Percentiles rank a stretch among this genome's conserved stretches.
Evolutionary conservation across 208 protist genomes (phyloP).

Genomic region (Balamuthia mandrillaris): DNA sequence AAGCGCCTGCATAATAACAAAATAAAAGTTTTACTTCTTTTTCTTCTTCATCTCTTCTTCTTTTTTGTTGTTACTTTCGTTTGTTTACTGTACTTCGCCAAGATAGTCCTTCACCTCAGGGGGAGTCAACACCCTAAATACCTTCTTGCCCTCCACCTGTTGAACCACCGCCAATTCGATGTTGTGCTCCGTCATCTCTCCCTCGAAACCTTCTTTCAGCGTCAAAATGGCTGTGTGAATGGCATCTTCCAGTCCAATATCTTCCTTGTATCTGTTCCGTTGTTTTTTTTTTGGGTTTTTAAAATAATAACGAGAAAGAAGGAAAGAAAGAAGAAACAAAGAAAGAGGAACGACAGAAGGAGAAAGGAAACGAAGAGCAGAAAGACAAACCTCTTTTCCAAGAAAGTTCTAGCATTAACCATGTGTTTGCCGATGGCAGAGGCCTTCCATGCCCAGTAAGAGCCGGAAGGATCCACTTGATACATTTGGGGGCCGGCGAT

Average conservation of each 20-base stretch:
- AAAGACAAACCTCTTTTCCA: slow-evolving; percentile 89
- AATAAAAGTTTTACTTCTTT: no score
- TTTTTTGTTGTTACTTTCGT: no score
- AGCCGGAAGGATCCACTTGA: slow-evolving; percentile 97
- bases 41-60: no score
- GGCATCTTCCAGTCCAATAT: slow-evolving; percentile 98
- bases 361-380: no score
- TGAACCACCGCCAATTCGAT: slow-evolving; percentile 97
- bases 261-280: slow-evolving; percentile 87
- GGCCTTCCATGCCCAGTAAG: slow-evolving; percentile 99
- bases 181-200: slow-evolving; percentile 94
- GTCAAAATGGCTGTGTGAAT: slow-evolving; percentile 96
- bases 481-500: slow-evolving; percentile 92
- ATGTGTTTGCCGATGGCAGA: slow-evolving; percentile 97
- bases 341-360: no score
- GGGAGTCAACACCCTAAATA: slow-evolving; percentile 73
- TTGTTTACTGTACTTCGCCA: slow-evolving; percentile 52
- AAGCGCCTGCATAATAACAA: no score
- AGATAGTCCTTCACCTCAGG: slow-evolving; percentile 87
- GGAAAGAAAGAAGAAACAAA: no score
- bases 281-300: no score
- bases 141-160: slow-evolving; percentile 41
- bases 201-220: slow-evolving; percentile 71
- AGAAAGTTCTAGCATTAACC: slow-evolving; percentile 93
- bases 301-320: no score